Evolutionary conservation across 2,329 filamentous ascomycete species (phyloP).

Genomic region (Hawksworthiomyces lignivorus): DNA sequence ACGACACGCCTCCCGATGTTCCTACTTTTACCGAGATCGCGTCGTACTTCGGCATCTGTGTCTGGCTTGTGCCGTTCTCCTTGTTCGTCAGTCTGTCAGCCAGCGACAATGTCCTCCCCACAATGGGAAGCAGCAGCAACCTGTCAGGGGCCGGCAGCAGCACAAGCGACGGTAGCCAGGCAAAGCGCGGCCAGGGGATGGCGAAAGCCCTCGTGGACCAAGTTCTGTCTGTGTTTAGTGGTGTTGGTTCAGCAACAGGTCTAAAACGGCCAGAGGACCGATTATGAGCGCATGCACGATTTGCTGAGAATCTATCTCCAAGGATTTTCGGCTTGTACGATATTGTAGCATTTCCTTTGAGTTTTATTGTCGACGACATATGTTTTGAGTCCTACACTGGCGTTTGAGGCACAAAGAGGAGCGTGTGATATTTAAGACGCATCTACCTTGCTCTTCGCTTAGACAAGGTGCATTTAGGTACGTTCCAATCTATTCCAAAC

Average conservation of each 20-base stretch:
- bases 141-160: slow-evolving; percentile 35
- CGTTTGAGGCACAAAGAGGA: no score
- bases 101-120: slow-evolving; percentile 89
- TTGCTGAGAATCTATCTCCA: no score
- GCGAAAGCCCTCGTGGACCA: slow-evolving; percentile 58
- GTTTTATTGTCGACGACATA: no score
- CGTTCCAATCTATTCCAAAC: no score
- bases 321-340: no score
- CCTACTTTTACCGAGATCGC: slow-evolving; percentile 92
- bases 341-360: no score
- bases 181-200: slow-evolving; percentile 51
- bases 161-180: slow-evolving; percentile 35
- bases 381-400: no score
- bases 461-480: no score
- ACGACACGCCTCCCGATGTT: slow-evolving; percentile 52
- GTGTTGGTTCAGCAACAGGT: slow-evolving; percentile 32
- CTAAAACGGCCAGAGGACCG: slow-evolving; percentile 33
- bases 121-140: slow-evolving; percentile 59
- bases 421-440: no score
- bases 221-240: slow-evolving; percentile 43
- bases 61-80: slow-evolving; percentile 93
- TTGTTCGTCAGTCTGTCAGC: slow-evolving; percentile 92
- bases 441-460: no score
- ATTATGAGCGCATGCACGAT: slow-evolving; percentile 21
- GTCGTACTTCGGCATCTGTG: slow-evolving; percentile 90